Evolutionary conservation across 176 grass and related monocot species (phyloP).

Genomic region (Thinopyrum elongatum): DNA sequence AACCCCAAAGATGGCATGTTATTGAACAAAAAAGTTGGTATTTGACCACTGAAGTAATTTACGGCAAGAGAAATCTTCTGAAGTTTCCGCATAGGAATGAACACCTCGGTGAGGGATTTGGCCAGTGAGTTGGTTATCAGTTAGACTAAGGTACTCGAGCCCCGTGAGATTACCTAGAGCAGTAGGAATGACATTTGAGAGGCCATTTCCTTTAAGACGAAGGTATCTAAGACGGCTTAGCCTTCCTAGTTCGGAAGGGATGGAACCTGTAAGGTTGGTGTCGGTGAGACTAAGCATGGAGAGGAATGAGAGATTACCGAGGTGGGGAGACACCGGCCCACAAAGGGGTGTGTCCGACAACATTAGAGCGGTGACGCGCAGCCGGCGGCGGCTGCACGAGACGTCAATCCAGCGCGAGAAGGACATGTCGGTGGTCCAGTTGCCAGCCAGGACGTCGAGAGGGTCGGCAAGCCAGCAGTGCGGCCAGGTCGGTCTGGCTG

Average conservation of each 20-base stretch:
- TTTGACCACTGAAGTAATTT: too few relatives aligned
- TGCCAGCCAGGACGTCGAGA: too few relatives aligned
- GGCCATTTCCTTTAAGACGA: neutral
- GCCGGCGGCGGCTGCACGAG: too few relatives aligned
- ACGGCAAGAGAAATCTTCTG: accelerated
- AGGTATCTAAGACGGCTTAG: neutral
- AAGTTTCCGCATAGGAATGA: neutral
- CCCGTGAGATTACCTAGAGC: neutral
- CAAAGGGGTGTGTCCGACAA: neutral
- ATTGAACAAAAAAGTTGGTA: neutral
- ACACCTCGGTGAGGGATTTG: neutral
- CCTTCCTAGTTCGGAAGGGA: neutral
- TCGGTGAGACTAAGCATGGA: neutral
- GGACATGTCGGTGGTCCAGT: too few relatives aligned
- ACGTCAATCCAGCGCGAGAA: too few relatives aligned
- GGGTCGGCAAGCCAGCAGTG: too few relatives aligned
- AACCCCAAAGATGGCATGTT: neutral
- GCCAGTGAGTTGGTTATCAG: neutral
- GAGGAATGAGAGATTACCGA: neutral
- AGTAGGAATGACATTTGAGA: neutral
- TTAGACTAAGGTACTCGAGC: neutral
- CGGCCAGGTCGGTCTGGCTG: too few relatives aligned
- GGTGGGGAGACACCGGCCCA: neutral
- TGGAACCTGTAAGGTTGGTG: neutral
- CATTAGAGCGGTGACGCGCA: too few relatives aligned